Conservation (phyloP, 495 filamentous ascomycete genomes). For the Podospora appendiculata region DNA sequence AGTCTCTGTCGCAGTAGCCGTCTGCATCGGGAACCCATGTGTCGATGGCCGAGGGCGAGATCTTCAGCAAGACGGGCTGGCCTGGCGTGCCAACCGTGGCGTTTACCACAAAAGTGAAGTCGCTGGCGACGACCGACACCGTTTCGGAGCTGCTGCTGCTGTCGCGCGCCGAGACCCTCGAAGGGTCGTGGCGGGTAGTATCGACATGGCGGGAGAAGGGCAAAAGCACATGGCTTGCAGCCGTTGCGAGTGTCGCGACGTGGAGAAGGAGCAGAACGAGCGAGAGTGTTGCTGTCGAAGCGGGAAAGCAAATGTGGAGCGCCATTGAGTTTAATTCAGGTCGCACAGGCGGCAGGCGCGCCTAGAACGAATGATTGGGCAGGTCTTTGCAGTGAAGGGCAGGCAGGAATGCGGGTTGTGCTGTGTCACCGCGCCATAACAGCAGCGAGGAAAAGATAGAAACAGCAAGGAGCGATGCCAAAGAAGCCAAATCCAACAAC, state of each 20-base stretch:
- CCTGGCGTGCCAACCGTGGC: conserved; percentile 55
- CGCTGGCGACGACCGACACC: neutral
- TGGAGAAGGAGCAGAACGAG: too few species aligned
- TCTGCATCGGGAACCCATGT: conserved; percentile 60
- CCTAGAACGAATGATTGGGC: too few species aligned
- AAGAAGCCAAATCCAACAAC: too few species aligned
- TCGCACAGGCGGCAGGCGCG: too few species aligned
- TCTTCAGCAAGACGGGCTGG: conserved; percentile 48
- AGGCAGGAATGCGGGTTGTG: too few species aligned
- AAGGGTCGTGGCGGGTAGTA: neutral
- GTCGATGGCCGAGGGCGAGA: conserved; percentile 66
- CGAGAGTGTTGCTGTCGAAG: neutral
- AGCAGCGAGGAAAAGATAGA: too few species aligned
- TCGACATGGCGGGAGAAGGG: conserved; percentile 8
- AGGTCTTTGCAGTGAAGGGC: too few species aligned
- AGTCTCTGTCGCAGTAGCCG: conserved; percentile 41
- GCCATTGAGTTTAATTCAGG: conserved; percentile 1
- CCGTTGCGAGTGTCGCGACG: neutral
- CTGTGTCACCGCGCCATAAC: too few species aligned
- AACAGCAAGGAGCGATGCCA: too few species aligned
- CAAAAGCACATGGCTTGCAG: conserved; percentile 10
- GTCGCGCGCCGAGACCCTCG: conserved; percentile 5
- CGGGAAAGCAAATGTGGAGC: conserved; percentile 7
- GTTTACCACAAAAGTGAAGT: conserved; percentile 46
- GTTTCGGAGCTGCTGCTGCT: neutral